Conservation (phyloP, 345 rosid genomes). For the Garcia nutans region DNA sequence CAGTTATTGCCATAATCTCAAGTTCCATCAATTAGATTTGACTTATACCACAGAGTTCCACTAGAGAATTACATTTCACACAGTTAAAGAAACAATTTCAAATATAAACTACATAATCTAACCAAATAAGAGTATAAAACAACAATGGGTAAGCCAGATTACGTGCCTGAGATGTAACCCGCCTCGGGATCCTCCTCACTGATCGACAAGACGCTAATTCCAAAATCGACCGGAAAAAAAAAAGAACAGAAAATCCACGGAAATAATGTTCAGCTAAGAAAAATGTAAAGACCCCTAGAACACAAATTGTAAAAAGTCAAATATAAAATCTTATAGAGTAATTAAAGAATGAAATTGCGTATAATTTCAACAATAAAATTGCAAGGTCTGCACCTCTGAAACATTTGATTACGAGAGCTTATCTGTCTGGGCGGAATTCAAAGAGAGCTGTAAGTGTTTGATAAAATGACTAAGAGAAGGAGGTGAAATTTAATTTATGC, state of each 20-base stretch:
- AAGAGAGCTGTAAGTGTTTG: slow-evolving; percentile 20
- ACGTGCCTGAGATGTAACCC: slow-evolving; percentile 48
- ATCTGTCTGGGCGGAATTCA: not conserved
- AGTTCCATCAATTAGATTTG: not conserved
- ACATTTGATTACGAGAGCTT: slow-evolving; percentile 19
- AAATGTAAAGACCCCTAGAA: not conserved
- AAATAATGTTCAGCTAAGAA: not conserved
- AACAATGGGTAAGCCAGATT: not conserved
- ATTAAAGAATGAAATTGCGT: not conserved
- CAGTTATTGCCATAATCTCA: not conserved
- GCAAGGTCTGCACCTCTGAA: slow-evolving; percentile 29
- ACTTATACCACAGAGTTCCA: not conserved
- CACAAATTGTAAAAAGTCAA: not conserved
- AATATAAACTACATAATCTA: not conserved
- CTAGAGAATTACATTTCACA: not conserved
- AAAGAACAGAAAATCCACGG: not conserved
- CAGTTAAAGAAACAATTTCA: not conserved
- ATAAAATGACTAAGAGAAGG: slow-evolving; percentile 17
- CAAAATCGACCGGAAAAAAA: slow-evolving; percentile 57
- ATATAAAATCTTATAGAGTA: not conserved
- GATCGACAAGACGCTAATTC: slow-evolving; percentile 58
- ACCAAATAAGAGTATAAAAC: not conserved
- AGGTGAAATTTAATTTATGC: no score
- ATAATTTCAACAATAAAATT: not conserved
- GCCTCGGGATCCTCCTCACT: slow-evolving; percentile 44